Evolutionary conservation across 495 filamentous ascomycete species (phyloP), one percentile per base, ranked within the genome.

Genomic region (Pseudomonodictys pantanalensis): DNA sequence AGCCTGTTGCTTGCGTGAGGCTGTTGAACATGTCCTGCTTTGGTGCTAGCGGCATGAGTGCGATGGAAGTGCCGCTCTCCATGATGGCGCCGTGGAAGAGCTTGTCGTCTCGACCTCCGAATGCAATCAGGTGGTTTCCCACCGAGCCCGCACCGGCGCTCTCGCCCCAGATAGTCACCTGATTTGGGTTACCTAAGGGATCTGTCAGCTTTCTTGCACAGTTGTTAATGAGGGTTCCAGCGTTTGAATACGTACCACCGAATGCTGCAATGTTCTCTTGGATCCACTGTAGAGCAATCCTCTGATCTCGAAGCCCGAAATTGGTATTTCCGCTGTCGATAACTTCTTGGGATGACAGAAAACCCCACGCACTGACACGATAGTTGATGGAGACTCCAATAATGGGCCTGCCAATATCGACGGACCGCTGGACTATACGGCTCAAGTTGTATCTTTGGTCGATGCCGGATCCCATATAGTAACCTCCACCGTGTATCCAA

Each of bases 11-110:
- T 11, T 57, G 56, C 12, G 71, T 58, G 20, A 77, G 72, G 15
- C 43, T 45, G 18, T 49, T 65, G 17, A 66, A 64, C 52, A 59
- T 71, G 52, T 32, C 38, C 12, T n/a, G n/a, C n/a, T n/a, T 18
- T 26, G 9, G 44, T 38, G 38, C 42, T 52, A 22, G 51, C 49
- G 10, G 64, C 44, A 41, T 71, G 56, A 38, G 57, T 48, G 22
- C 35, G 80, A 83, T 9, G 86, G 87, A 73, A 87, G 86, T 0
- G 66, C 71, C 30, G 58, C 68, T 8, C 70, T 68, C 53, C 64
- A 78, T 75, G 56, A 83, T 82, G n/a, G 71, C 77, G 5, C 67
- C 73, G 22, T 77, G 77, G 69, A 83, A 84, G 38, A 83, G 73
- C 0, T 70, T 58, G 44, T 83, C 80, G 46, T 78, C 72, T 26